Evolutionary conservation across 1,284 basidiomycete species (phyloP).

Genomic region (Apiotrichum mycotoxinovorans): DNA sequence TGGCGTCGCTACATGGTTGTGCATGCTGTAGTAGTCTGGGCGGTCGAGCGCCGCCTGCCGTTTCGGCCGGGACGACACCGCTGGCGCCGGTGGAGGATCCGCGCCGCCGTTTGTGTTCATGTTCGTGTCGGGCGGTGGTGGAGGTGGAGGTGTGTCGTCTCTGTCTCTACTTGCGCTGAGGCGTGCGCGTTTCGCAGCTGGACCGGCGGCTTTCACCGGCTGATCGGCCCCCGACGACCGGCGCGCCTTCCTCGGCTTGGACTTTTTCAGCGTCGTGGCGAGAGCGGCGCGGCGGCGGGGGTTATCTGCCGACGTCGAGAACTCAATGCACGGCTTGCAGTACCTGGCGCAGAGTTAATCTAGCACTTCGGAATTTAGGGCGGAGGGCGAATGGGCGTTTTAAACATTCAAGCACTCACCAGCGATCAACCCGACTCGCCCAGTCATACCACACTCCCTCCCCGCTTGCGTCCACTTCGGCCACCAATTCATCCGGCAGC

Average conservation of each 20-base stretch:
- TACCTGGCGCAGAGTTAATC: slow-evolving; percentile 29
- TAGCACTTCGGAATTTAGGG: neutral
- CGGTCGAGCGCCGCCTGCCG: slow-evolving; percentile 39
- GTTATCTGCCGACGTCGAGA: slow-evolving; percentile 25
- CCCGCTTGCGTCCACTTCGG: slow-evolving; percentile 22
- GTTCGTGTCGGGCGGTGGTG: slow-evolving; percentile 11
- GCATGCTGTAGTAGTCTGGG: slow-evolving; percentile 47
- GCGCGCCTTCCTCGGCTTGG: too few relatives aligned
- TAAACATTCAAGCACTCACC: slow-evolving; percentile 35
- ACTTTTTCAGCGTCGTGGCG: slow-evolving; percentile 29
- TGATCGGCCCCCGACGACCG: too few relatives aligned
- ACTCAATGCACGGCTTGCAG: slow-evolving; percentile 32
- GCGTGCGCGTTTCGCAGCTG: slow-evolving; percentile 9
- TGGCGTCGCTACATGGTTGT: slow-evolving; percentile 46
- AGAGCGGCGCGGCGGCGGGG: slow-evolving; percentile 30
- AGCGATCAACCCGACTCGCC: slow-evolving; percentile 38
- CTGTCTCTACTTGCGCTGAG: neutral
- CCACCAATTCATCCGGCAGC: slow-evolving; percentile 27
- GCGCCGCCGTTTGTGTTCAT: too few relatives aligned
- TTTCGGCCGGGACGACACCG: slow-evolving; percentile 33
- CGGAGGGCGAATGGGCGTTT: too few relatives aligned
- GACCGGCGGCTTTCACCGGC: slow-evolving; percentile 7
- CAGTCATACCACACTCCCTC: slow-evolving; percentile 39
- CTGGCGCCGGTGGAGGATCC: neutral
- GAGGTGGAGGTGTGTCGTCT: neutral